These are phyloP conservation scores for Neoascochyta sp. DNA, from an alignment of 2,329 filamentous ascomycete species.

Conservation along the genomic window DNA sequence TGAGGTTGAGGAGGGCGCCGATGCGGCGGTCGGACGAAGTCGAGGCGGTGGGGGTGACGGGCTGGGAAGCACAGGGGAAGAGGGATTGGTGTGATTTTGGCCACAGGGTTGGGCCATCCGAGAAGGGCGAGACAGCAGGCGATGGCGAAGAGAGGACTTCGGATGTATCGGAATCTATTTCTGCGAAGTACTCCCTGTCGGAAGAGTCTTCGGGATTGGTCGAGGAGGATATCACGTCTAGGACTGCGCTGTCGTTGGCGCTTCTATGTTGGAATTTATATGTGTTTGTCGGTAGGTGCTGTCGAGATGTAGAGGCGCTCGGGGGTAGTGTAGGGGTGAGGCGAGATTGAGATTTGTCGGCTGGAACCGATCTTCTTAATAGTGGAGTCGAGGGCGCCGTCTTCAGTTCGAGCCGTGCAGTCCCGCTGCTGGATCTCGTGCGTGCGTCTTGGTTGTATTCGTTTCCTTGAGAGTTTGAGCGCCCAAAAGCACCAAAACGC, in stretches of 20 bases:
- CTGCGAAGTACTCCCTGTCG: conserved; percentile 31
- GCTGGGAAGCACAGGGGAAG: conserved; percentile 24
- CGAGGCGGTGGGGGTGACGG: conserved; percentile 17
- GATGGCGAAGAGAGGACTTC: conserved; percentile 32
- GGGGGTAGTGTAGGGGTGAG: conserved; percentile 8
- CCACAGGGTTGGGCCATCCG: conserved; percentile 20
- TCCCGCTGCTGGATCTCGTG: conserved; percentile 19
- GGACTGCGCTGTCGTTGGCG: too few relatives aligned
- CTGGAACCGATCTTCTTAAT: conserved; percentile 13
- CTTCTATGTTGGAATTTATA: too few relatives aligned
- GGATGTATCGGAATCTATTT: conserved; percentile 32
- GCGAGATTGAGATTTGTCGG: conserved; percentile 17
- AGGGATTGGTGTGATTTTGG: conserved; percentile 26
- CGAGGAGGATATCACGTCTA: conserved; percentile 29
- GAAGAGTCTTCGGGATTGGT: conserved; percentile 28
- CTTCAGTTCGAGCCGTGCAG: conserved; percentile 16
- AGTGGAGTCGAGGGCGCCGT: conserved; percentile 20
- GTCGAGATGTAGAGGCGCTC: too few relatives aligned
- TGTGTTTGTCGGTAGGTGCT: too few relatives aligned
- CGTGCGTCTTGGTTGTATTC: conserved; percentile 12
- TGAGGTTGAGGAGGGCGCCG: conserved; percentile 18
- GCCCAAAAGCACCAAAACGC: conserved; percentile 19
- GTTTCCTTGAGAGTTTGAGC: conserved; percentile 28
- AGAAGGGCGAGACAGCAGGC: conserved; percentile 24
- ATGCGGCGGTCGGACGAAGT: conserved; percentile 16